These are phyloP conservation scores for Plasmodium berghei DNA, from an alignment of 169 alveolate genomes.

Conservation along the genomic window DNA sequence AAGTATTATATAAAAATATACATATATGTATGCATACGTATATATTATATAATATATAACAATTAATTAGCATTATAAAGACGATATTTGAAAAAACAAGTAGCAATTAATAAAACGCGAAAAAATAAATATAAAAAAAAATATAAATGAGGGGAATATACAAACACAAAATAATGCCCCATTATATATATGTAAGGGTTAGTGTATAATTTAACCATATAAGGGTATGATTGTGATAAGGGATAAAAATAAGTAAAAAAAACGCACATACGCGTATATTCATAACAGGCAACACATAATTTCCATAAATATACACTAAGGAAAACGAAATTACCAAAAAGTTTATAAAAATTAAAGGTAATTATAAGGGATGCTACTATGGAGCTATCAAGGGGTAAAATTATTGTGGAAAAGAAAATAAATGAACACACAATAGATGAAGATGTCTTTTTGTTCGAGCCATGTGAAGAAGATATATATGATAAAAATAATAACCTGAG, in stretches of 20 bases:
- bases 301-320: neutral
- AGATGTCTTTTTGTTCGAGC: constrained; percentile 78
- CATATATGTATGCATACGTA: too few species aligned
- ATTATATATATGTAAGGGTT: neutral
- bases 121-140: too few species aligned
- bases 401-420: constrained; percentile 53
- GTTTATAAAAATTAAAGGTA: neutral
- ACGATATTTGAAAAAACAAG: too few species aligned
- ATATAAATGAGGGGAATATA: too few species aligned
- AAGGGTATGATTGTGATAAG: neutral
- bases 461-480: constrained; percentile 69
- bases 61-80: too few species aligned
- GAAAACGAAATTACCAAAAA: neutral
- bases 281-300: neutral
- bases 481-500: constrained; percentile 67
- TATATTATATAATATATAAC: too few species aligned
- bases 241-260: neutral
- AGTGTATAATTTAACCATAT: neutral
- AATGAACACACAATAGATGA: constrained; percentile 77
- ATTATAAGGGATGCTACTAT: neutral
- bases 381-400: constrained; percentile 72
- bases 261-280: neutral
- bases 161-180: too few species aligned
- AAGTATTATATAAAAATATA: too few species aligned
- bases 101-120: too few species aligned